These are phyloP conservation scores for Phycomyces blakesleeanus DNA, from an alignment of 192 early-diverging fungal genomes.

Conservation along the genomic window DNA sequence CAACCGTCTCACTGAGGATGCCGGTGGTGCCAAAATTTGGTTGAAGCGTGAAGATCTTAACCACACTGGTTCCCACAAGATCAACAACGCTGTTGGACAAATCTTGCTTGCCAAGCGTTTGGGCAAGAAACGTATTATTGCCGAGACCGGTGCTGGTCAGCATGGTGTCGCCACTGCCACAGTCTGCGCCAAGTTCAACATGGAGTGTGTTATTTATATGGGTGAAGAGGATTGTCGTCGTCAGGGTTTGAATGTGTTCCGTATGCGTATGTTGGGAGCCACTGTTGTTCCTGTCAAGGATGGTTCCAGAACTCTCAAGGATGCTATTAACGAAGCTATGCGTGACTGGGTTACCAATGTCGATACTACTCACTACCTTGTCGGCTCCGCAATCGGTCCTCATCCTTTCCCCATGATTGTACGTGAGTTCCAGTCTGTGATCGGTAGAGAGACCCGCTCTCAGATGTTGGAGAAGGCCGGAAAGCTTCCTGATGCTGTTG, in stretches of 20 bases:
- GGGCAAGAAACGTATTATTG: constrained; percentile 96
- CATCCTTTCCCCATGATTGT: constrained; percentile 98
- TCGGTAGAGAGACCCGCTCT: constrained; percentile 83
- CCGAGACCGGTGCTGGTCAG: constrained; percentile 98
- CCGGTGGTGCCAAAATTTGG: constrained; percentile 88
- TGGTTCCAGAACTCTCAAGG: constrained; percentile 87
- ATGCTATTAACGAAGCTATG: constrained; percentile 99
- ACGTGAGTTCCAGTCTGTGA: constrained; percentile 96
- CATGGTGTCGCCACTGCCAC: constrained; percentile 98
- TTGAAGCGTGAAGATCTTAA: constrained; percentile 98
- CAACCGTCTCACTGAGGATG: constrained; percentile 73
- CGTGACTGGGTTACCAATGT: constrained; percentile 98
- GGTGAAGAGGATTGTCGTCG: constrained; percentile 92
- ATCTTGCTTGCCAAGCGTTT: constrained; percentile 89
- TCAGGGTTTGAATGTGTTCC: constrained; percentile 94
- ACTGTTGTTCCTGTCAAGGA: constrained; percentile 80
- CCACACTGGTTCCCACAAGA: constrained; percentile 98
- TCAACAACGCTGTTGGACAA: constrained; percentile 98
- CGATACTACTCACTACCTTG: constrained; percentile 88
- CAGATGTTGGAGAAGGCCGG: constrained; percentile 81
- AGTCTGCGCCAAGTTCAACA: constrained; percentile 95
- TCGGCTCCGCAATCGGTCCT: constrained; percentile 95
- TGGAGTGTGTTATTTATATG: constrained; percentile 98
- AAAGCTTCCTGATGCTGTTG: constrained; percentile 85
- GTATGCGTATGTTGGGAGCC: constrained; percentile 91